A percentile compares a stretch with the other conserved stretches of the same genome.
These are phyloP conservation scores for Recurvomyces mirabilis DNA, from an alignment of 495 filamentous ascomycete genomes.

Conservation along the genomic window DNA sequence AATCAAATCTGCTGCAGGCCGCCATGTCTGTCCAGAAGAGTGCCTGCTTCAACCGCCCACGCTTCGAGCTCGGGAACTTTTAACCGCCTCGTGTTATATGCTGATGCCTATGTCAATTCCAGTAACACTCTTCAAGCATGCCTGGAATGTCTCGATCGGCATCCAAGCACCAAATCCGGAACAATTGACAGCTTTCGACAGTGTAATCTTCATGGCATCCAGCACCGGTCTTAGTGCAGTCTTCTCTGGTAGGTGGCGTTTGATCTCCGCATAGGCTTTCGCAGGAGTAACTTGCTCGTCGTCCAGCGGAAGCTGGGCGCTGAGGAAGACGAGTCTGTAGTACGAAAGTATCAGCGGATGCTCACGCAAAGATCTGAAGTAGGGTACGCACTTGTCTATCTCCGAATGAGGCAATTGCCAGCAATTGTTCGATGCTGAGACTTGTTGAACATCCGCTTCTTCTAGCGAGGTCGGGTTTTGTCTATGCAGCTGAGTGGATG, in stretches of 20 bases:
- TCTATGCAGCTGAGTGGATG: background rate
- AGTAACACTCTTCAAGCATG: no score
- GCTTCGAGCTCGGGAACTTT: no score
- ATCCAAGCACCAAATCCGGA: constrained; percentile 8
- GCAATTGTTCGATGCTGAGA: background rate
- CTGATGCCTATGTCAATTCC: no score
- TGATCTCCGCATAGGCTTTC: constrained; percentile 7
- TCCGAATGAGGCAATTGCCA: constrained; percentile 17
- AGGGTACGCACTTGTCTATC: constrained; percentile 14
- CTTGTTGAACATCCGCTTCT: background rate
- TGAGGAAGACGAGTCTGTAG: constrained; percentile 11
- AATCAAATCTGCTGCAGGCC: no score
- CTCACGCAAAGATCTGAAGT: background rate
- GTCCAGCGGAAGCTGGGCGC: constrained; percentile 8
- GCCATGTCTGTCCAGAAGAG: no score
- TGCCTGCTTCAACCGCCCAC: no score
- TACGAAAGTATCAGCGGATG: background rate
- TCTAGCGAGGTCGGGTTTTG: constrained; percentile 5
- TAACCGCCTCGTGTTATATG: no score
- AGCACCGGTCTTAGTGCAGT: constrained; percentile 5
- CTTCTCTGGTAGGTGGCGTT: constrained; percentile 1
- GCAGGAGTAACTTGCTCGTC: constrained; percentile 10
- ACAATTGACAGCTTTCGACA: constrained; percentile 4
- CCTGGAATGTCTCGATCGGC: no score
- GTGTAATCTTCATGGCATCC: constrained; percentile 7